Evolutionary conservation across 2,329 filamentous ascomycete species (phyloP).

Genomic region (Westerdykella ornata): DNA sequence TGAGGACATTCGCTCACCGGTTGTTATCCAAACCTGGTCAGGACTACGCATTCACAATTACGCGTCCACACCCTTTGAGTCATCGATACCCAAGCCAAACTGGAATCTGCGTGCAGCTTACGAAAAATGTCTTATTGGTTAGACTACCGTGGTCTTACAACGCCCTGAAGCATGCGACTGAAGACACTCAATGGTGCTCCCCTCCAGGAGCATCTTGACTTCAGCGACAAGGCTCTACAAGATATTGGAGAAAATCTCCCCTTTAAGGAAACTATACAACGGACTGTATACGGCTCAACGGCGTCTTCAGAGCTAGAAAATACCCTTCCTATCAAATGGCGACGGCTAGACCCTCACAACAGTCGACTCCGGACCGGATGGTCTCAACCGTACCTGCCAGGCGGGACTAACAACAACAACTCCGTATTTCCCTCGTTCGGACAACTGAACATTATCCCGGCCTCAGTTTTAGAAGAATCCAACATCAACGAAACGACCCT

Average conservation of each 20-base stretch:
- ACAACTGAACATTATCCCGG: background rate
- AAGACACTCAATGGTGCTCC: slow-evolving; percentile 58
- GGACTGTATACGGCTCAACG: background rate
- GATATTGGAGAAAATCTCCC: slow-evolving; percentile 39
- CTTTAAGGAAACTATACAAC: slow-evolving; percentile 38
- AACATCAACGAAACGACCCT: slow-evolving; percentile 23
- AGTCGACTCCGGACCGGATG: slow-evolving; percentile 23
- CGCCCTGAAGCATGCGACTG: slow-evolving; percentile 32
- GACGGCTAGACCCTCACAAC: slow-evolving; percentile 12
- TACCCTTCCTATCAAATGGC: slow-evolving; percentile 24
- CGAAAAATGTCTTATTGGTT: too few species aligned
- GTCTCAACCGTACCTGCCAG: slow-evolving; percentile 28
- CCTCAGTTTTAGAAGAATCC: slow-evolving; percentile 9
- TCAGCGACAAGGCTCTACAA: slow-evolving; percentile 49
- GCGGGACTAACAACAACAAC: background rate
- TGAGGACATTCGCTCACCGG: too few species aligned
- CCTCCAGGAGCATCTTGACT: slow-evolving; percentile 46
- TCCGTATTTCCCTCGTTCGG: background rate
- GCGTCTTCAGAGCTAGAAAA: slow-evolving; percentile 1
- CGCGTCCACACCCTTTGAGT: too few species aligned
- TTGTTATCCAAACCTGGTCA: background rate
- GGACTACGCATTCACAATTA: background rate
- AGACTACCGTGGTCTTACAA: too few species aligned
- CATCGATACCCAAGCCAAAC: too few species aligned
- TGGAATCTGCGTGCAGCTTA: too few species aligned